Base-by-base conservation (phyloP, 371 early-diverging fungal species). In the Choanephora cucurbitarum region DNA sequence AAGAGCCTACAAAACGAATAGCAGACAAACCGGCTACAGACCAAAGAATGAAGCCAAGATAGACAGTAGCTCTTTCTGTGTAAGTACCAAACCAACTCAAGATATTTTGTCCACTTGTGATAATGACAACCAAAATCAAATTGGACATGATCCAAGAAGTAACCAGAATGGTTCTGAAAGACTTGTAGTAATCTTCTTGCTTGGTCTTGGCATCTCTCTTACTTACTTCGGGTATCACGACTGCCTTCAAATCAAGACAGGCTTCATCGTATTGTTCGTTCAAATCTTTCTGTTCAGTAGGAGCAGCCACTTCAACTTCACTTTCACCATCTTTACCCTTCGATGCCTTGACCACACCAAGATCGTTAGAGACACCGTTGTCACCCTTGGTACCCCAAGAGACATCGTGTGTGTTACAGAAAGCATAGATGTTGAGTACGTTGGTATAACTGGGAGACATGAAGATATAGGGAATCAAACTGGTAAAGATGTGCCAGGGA, bases 341-440 rank as follows among this genome's bases (percentile, higher is more conserved):
- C 33, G 66, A 75, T 53, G 76, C 57, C 66, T 82, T 83, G 62
- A 84, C 88, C 2, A 81, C 80, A 55, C 89, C 89, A 42, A 88
- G 72, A 70, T 84, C 82, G 18, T 75, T 80, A 21, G 71, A 66
- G 14, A 80, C 71, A 39, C 64, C 67, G 58, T 80, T 87, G 60
- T 89, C 94, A 60, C 95, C 95, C 78, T 95, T 95, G 24, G 96
- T 96, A 43, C 96, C 96, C 96, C 96, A 96, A 3, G 91, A 82
- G 19, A 88, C 84, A 66, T 88, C 88, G 62, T 83, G 85, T 1
- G 79, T 84, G 60, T 88, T 88, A 66, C 86, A 86, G 67, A 85
- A 86, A 2, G 88, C 86, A 47, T 88, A 88, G 23, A 85, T 79
- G 54, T 81, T 84, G 34, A 88, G 67, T 32, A 86, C 74, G 58